Evolutionary conservation across 2,329 filamentous ascomycete species (phyloP), one percentile per base, ranked within the genome.

Genomic region (Pseudodiploospora longispora): DNA sequence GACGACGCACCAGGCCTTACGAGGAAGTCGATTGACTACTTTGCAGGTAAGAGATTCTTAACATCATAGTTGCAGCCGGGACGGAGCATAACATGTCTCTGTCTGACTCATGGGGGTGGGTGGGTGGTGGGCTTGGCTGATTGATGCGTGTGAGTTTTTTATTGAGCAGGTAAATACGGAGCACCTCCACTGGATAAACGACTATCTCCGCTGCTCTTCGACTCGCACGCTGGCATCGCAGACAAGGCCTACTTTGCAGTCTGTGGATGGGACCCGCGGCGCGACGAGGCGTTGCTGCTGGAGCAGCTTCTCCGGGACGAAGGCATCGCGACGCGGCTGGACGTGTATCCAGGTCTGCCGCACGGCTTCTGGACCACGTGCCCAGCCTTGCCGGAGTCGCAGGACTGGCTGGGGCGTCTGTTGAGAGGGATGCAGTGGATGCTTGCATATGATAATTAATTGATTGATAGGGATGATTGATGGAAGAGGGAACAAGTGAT

Each of bases 221-320:
- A 61, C 6, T 62, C 57, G 0, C 60, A 65, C 41, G 53, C 52
- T 5, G 39, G 48, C 12, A 54, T 64, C 31, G 56, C 59, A 4
- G 42, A 52, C 6, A 62, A 59, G 46, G 64, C 67, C 0, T 69
- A 66, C 46, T 72, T 75, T 50, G 66, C 71, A 50, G 63, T 75
- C 12, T 69, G 65, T 30, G 72, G 71, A 0, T 54, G 66, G 48
- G 72, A 75, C 55, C 70, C 71, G 1, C 50, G 71, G 40, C 59
- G 72, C 12, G 72, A 75, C 38, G 72, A 75, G 49, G 69, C 64
- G 2, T 57, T 75, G 31, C 52, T 75, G 5, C 68, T 72, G 36
- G 69, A 72, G 48, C 52, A 65, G 12, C 52, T 59, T 34, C 54
- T 70, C 10, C 52, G 51, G 8, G 47, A 54, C 44, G 63, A 55